Evolutionary conservation across 2,329 filamentous ascomycete species (phyloP).

Genomic region (Aureobasidium melanogenum): DNA sequence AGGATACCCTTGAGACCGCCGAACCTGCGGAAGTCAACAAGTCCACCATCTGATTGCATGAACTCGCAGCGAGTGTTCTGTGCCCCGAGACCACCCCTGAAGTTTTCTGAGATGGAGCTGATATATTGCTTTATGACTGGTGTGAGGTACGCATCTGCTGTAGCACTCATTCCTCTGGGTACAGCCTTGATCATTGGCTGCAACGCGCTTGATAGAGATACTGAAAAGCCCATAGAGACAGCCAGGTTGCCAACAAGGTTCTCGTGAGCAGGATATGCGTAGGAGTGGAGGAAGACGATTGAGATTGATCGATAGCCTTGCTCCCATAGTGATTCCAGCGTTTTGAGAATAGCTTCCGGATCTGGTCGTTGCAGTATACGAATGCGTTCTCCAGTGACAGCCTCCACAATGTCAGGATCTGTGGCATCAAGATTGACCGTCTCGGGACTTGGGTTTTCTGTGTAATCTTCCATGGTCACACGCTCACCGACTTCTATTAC

Average conservation of each 20-base stretch:
- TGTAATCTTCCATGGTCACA: constrained; percentile 27
- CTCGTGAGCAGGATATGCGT: constrained; percentile 27
- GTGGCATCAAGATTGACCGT: constrained; percentile 11
- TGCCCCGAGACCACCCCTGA: constrained; percentile 15
- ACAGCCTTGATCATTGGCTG: constrained; percentile 18
- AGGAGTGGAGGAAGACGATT: constrained; percentile 27
- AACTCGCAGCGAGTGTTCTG: constrained; percentile 25
- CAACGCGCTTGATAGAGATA: constrained; percentile 23
- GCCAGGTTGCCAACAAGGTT: constrained; percentile 22
- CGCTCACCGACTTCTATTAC: constrained; percentile 20
- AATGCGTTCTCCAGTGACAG: constrained; percentile 23
- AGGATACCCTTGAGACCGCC: constrained; percentile 25
- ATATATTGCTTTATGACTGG: constrained; percentile 16
- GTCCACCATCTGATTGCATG: constrained; percentile 28
- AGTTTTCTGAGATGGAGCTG: constrained; percentile 14
- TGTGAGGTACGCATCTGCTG: constrained; percentile 16
- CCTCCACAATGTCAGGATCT: constrained; percentile 16
- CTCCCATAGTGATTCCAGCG: constrained; percentile 21
- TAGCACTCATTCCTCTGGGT: constrained; percentile 15
- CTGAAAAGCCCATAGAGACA: constrained; percentile 22
- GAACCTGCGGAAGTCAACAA: constrained; percentile 22
- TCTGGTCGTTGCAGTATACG: constrained; percentile 21
- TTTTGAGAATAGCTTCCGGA: constrained; percentile 3
- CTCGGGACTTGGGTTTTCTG: constrained; percentile 23
- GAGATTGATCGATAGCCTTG: constrained; percentile 30